phyloP scores from a whole-genome alignment of 345 rosid species.

The Sisymbrium altissimum region DNA sequence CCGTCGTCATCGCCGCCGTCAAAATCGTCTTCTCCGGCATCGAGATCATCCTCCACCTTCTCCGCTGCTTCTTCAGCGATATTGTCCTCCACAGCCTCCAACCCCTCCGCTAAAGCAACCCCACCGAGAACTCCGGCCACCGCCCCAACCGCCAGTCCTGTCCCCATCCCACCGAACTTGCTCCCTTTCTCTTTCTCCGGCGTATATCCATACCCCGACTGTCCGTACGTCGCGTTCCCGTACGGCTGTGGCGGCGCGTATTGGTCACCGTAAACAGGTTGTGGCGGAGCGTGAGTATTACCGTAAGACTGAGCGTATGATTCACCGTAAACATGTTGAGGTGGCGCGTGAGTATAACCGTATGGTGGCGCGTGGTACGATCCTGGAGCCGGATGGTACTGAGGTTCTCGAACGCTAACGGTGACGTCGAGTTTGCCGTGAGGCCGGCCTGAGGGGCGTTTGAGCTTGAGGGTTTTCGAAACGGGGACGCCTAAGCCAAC shows the following conservation, averaged over 20 bases:
- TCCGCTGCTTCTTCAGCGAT: constrained; percentile 59
- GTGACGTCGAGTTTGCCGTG: constrained; percentile 72
- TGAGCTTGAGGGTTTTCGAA: constrained; percentile 46
- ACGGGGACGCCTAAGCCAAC: constrained; percentile 46
- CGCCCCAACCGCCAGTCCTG: constrained; percentile 84
- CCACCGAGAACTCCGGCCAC: constrained; percentile 78
- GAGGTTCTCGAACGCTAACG: constrained; percentile 43
- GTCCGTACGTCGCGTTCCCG: constrained; percentile 26
- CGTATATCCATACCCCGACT: constrained; percentile 27
- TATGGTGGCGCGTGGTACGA: constrained; percentile 28
- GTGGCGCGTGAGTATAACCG: constrained; percentile 22
- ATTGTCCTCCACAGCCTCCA: constrained; percentile 64
- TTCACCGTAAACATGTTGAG: constrained; percentile 33
- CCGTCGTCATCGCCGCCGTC: constrained; percentile 12
- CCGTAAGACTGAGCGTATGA: not conserved
- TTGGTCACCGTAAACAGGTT: constrained; percentile 34
- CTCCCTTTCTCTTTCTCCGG: constrained; percentile 50
- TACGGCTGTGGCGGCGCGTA: constrained; percentile 7
- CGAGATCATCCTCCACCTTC: constrained; percentile 59
- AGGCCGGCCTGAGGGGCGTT: constrained; percentile 90
- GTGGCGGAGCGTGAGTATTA: constrained; percentile 17
- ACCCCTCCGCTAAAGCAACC: constrained; percentile 65
- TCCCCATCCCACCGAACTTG: constrained; percentile 79
- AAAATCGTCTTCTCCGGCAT: constrained; percentile 16
- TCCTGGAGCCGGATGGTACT: constrained; percentile 19